Conservation (phyloP, 345 rosid species). For the Raphanus sativus region DNA sequence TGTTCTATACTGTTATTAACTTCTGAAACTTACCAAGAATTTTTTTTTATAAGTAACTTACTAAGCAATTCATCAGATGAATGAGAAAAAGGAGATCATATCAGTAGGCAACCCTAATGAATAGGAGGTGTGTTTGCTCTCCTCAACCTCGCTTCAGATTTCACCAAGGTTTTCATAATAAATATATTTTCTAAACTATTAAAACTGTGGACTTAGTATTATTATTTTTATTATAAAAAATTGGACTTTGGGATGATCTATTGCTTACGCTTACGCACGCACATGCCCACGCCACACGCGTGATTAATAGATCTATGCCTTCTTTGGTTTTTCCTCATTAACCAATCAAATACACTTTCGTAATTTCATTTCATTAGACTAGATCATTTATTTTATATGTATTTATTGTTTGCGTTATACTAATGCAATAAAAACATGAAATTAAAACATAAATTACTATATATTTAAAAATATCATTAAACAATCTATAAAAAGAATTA, state of each 20-base stretch:
- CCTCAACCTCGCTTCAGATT: slow-evolving; percentile 42
- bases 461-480: neutral
- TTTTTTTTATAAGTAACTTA: neutral
- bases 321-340: slow-evolving; percentile 26
- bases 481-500: too few species aligned
- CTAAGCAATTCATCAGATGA: slow-evolving; percentile 10
- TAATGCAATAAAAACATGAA: neutral
- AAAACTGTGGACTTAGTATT: neutral
- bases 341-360: neutral
- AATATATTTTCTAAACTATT: neutral
- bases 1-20: neutral
- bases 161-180: slow-evolving; percentile 29
- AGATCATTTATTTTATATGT: neutral
- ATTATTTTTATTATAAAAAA: neutral
- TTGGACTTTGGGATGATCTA: slow-evolving; percentile 30
- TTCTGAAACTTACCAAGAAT: neutral
- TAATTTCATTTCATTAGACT: neutral
- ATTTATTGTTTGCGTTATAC: neutral
- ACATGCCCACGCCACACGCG: slow-evolving; percentile 43
- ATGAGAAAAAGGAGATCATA: slow-evolving; percentile 4
- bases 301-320: slow-evolving; percentile 32
- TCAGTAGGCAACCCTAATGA: slow-evolving; percentile 37
- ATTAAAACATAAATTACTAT: neutral
- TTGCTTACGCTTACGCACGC: slow-evolving; percentile 43
- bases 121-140: slow-evolving; percentile 39